Evolutionary conservation across 257 asterid genomes (phyloP).

Genomic region (Linaria vulgaris): DNA sequence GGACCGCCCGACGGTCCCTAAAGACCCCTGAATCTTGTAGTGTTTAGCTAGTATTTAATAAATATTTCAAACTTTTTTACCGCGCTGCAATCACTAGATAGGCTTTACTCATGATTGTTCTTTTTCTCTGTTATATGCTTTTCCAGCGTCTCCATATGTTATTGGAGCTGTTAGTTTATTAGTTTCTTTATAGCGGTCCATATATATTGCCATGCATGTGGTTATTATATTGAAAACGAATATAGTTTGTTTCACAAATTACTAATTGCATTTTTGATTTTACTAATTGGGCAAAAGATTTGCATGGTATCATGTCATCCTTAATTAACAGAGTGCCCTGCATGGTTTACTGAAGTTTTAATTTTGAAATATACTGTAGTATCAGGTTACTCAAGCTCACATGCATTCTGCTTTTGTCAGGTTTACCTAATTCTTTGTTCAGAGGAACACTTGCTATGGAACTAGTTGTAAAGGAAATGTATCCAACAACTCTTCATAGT

Average conservation of each 20-base stretch:
- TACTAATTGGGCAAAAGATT: background rate
- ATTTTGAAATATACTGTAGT: too few species aligned
- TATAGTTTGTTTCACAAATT: background rate
- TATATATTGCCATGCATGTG: constrained; percentile 26
- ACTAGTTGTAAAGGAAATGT: constrained; percentile 92
- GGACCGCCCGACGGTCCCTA: too few species aligned
- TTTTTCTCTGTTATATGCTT: too few species aligned
- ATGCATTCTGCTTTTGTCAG: constrained; percentile 42
- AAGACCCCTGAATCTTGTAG: too few species aligned
- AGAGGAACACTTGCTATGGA: constrained; percentile 99
- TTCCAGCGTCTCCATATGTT: background rate
- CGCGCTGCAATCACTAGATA: too few species aligned
- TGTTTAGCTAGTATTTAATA: too few species aligned
- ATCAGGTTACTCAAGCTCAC: constrained; percentile 10
- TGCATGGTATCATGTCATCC: background rate
- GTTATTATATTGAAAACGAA: constrained; percentile 21
- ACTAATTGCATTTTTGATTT: background rate
- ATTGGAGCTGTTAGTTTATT: background rate
- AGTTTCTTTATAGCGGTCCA: background rate
- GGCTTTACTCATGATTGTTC: too few species aligned
- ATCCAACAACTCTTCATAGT: constrained; percentile 84
- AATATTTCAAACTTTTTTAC: too few species aligned
- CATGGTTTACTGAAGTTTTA: constrained; percentile 18
- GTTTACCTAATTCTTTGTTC: constrained; percentile 90
- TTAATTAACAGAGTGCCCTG: constrained; percentile 1